These are phyloP conservation scores for Mycena venus DNA, from an alignment of 768 basidiomycete genomes.

Conservation along the genomic window DNA sequence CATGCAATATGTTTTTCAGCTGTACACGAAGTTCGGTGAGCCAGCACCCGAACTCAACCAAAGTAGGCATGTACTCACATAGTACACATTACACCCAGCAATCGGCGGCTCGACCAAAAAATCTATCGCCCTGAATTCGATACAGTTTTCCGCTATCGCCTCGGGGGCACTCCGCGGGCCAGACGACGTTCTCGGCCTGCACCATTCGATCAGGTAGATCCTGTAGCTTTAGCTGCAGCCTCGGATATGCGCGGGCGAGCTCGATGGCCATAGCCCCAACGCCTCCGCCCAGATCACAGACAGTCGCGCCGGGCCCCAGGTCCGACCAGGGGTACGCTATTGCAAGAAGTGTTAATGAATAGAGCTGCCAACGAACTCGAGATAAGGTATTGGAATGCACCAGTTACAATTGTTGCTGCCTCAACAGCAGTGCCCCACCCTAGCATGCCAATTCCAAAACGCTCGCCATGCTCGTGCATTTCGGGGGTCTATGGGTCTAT, in stretches of 20 bases:
- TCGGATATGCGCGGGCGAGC: conserved; percentile 40
- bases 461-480: conserved; percentile 15
- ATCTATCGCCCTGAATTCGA: conserved; percentile 54
- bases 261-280: conserved; percentile 42
- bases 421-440: conserved; percentile 33
- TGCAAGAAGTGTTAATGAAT: background rate
- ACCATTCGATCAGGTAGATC: conserved; percentile 41
- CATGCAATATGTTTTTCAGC: conserved; percentile 33
- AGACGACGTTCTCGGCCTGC: conserved; percentile 40
- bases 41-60: background rate
- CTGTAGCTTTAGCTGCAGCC: conserved; percentile 43
- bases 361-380: background rate
- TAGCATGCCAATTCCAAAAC: conserved; percentile 32
- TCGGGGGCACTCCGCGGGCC: conserved; percentile 50
- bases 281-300: conserved; percentile 50
- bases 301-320: conserved; percentile 35
- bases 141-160: conserved; percentile 48
- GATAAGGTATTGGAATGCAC: background rate
- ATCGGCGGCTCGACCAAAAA: conserved; percentile 55
- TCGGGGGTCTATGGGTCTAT: conserved; percentile 15
- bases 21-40: background rate
- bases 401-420: conserved; percentile 23
- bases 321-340: conserved; percentile 45
- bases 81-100: conserved; percentile 53
- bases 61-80: conserved; percentile 46